Evolutionary conservation across 2,329 filamentous ascomycete genomes (phyloP).

Genomic region (Alternaria conjuncta): DNA sequence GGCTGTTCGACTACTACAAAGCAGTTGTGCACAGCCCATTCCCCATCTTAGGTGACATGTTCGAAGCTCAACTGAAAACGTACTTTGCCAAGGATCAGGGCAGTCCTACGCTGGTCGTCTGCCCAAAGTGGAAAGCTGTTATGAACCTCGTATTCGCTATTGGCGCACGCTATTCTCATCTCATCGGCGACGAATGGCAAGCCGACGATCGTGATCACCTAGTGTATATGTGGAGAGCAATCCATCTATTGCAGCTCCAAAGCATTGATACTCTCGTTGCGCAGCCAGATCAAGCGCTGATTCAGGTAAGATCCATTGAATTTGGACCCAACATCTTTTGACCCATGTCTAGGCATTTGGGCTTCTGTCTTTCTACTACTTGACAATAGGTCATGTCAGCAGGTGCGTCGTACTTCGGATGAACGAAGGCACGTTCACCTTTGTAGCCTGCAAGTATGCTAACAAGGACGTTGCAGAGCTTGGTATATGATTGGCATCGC

Average conservation of each 20-base stretch:
- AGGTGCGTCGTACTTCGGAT: conserved; percentile 33
- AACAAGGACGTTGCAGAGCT: conserved; percentile 31
- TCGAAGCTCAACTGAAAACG: conserved; percentile 11
- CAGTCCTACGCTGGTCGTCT: conserved; percentile 11
- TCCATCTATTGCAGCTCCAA: conserved; percentile 16
- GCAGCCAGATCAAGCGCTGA: conserved; percentile 24
- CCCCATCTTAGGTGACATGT: conserved; percentile 29
- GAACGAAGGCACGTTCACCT: not conserved
- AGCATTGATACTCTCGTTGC: conserved; percentile 35
- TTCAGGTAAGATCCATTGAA: conserved; percentile 14
- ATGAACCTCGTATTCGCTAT: conserved; percentile 51
- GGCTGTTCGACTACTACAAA: conserved; percentile 42
- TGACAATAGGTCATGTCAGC: conserved; percentile 47
- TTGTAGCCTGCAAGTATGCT: conserved; percentile 10
- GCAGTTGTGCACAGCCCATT: conserved; percentile 25
- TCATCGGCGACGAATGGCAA: conserved; percentile 28
- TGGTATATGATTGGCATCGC: conserved; percentile 46
- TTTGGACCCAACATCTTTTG: conserved; percentile 5
- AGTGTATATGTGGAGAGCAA: conserved; percentile 40
- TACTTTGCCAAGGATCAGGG: conserved; percentile 2
- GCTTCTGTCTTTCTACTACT: conserved; percentile 47
- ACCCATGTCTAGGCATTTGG: conserved; percentile 33
- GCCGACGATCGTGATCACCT: conserved; percentile 36
- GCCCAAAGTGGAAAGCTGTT: conserved; percentile 37
- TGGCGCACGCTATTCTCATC: conserved; percentile 42